A percentile compares a stretch with the other conserved stretches of the same genome.
Evolutionary conservation across 2,329 filamentous ascomycete species (phyloP).

Genomic region (Shiraia sp.): DNA sequence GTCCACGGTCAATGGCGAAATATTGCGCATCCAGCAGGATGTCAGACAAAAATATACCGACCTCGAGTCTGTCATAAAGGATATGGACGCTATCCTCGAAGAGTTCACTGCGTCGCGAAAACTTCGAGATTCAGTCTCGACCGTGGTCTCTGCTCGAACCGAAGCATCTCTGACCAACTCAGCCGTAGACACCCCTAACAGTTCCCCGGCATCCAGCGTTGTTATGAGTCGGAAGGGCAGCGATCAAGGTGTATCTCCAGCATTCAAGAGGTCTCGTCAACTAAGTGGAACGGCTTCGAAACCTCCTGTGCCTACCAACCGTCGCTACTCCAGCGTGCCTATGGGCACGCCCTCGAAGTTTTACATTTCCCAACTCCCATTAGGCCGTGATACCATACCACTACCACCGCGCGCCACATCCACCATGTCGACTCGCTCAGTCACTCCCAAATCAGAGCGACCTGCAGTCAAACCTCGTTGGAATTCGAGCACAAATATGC

Average conservation of each 20-base stretch:
- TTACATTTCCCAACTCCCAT: constrained; percentile 16
- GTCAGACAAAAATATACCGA: constrained; percentile 78
- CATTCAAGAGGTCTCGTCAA: constrained; percentile 51
- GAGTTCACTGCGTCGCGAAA: constrained; percentile 71
- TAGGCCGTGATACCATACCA: constrained; percentile 3
- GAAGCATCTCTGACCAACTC: constrained; percentile 74
- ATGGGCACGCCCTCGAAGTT: constrained; percentile 25
- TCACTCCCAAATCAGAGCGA: constrained; percentile 33
- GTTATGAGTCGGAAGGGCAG: constrained; percentile 58
- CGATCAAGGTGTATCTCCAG: constrained; percentile 51
- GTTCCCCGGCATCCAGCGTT: constrained; percentile 69
- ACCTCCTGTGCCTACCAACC: constrained; percentile 46
- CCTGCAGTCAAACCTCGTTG: constrained; percentile 41
- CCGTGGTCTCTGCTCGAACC: constrained; percentile 72
- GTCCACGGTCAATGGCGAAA: constrained; percentile 95
- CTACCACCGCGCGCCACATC: constrained; percentile 30
- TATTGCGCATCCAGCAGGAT: constrained; percentile 81
- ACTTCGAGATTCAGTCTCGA: constrained; percentile 89
- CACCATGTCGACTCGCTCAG: constrained; percentile 32
- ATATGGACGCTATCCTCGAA: constrained; percentile 75
- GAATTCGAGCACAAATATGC: constrained; percentile 45
- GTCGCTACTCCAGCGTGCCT: constrained; percentile 55
- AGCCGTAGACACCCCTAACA: constrained; percentile 63
- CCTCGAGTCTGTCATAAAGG: constrained; percentile 74
- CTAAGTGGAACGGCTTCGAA: constrained; percentile 51